These are phyloP conservation scores for Dorcoceras hygrometricum DNA, from an alignment of 257 asterid species.

Conservation along the genomic window DNA sequence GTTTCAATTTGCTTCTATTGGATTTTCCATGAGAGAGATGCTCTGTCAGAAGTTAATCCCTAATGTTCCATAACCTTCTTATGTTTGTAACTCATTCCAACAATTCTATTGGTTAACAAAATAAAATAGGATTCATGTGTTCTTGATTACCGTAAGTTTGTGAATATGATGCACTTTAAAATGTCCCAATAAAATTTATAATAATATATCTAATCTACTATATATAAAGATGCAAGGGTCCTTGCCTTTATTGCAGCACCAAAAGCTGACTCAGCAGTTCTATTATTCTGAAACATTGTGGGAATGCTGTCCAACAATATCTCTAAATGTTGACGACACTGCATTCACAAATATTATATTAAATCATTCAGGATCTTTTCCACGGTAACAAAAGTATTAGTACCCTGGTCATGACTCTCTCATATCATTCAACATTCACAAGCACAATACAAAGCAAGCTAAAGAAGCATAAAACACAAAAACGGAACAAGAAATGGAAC, in stretches of 20 bases:
- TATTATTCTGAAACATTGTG: slow-evolving; percentile 74
- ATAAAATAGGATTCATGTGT: not conserved
- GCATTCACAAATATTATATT: slow-evolving; percentile 29
- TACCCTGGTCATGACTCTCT: slow-evolving; percentile 14
- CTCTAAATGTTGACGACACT: slow-evolving; percentile 91
- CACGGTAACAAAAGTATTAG: slow-evolving; percentile 16
- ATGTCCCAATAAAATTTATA: slow-evolving; percentile 14
- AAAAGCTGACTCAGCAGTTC: slow-evolving; percentile 84
- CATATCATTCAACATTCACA: not conserved
- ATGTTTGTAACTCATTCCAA: slow-evolving; percentile 11
- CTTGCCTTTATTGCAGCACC: slow-evolving; percentile 93
- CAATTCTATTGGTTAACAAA: slow-evolving; percentile 1
- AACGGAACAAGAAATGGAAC: not conserved
- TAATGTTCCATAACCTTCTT: slow-evolving; percentile 7
- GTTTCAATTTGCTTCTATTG: not conserved
- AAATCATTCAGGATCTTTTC: slow-evolving; percentile 5
- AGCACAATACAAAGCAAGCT: not conserved
- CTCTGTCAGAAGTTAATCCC: slow-evolving; percentile 2
- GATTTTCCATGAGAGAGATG: slow-evolving; percentile 6
- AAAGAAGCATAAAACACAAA: slow-evolving; percentile 10
- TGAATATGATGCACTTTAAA: slow-evolving; percentile 15
- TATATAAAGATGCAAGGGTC: not conserved
- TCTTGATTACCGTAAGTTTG: not conserved
- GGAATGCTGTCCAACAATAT: slow-evolving; percentile 84
- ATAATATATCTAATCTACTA: not conserved